Percentiles rank a stretch among this genome's conserved stretches.
Evolutionary conservation across 2,329 filamentous ascomycete genomes (phyloP).

Genomic region (Diaporthe vaccinii): DNA sequence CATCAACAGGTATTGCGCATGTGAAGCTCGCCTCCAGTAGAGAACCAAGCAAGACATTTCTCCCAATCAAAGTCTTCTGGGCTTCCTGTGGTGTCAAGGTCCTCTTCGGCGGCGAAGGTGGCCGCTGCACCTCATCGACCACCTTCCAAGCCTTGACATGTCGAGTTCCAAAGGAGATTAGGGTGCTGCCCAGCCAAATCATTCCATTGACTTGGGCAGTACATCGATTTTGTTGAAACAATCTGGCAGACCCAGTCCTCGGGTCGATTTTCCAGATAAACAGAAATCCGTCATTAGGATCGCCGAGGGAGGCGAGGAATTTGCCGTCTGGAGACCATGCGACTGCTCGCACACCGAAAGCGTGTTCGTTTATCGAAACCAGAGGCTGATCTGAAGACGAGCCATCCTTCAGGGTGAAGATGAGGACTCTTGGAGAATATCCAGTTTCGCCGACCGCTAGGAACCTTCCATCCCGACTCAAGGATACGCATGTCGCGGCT

Average conservation of each 20-base stretch:
- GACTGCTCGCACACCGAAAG: conserved; percentile 88
- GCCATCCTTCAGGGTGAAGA: conserved; percentile 87
- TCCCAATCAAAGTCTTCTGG: conserved; percentile 82
- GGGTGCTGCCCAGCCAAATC: conserved; percentile 87
- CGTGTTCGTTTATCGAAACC: conserved; percentile 89
- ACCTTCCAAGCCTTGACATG: conserved; percentile 72
- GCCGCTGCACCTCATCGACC: conserved; percentile 72
- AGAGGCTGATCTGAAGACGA: conserved; percentile 86
- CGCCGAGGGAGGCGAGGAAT: conserved; percentile 89
- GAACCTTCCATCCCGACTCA: conserved; percentile 89
- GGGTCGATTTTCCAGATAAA: conserved; percentile 91
- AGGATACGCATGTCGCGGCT: conserved; percentile 88
- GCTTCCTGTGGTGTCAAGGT: conserved; percentile 51
- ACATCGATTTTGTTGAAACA: conserved; percentile 91
- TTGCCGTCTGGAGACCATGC: conserved; percentile 90
- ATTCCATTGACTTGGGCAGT: conserved; percentile 89
- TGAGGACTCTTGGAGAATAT: conserved; percentile 89
- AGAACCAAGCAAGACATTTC: conserved; percentile 87
- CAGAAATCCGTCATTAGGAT: conserved; percentile 92
- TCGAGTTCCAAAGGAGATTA: conserved; percentile 89
- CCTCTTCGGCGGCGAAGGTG: conserved; percentile 73
- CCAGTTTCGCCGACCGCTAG: conserved; percentile 96
- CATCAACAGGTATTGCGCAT: conserved; percentile 79
- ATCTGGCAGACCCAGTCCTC: conserved; percentile 82
- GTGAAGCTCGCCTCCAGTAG: conserved; percentile 89